A percentile compares a stretch with the other conserved stretches of the same genome.
Evolutionary conservation across 495 filamentous ascomycete species (phyloP).

Genomic region (Extremus antarcticus): DNA sequence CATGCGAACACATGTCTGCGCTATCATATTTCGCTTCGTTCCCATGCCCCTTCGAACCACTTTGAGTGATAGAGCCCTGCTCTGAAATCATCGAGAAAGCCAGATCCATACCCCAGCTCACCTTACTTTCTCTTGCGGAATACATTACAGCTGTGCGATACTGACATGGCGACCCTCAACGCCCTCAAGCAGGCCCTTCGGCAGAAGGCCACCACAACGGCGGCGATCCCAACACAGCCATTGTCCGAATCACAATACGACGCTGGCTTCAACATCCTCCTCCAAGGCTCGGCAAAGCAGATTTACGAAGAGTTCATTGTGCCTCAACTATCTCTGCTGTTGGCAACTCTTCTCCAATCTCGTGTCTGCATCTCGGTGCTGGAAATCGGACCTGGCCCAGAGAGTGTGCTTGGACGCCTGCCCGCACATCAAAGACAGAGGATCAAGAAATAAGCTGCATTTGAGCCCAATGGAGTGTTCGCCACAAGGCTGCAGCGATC

Average conservation of each 20-base stretch:
- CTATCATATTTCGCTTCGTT: too few species aligned
- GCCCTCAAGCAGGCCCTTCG: neutral
- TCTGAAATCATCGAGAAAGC: too few species aligned
- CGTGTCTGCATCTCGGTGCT: conserved; percentile 41
- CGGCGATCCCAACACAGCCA: conserved; percentile 29
- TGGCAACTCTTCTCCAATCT: conserved; percentile 39
- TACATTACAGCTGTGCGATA: conserved; percentile 1
- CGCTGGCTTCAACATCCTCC: conserved; percentile 42
- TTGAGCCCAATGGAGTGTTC: conserved; percentile 47
- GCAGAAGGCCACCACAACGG: conserved; percentile 27
- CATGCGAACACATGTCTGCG: too few species aligned
- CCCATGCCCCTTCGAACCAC: too few species aligned
- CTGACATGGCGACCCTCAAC: neutral
- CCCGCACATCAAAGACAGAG: conserved; percentile 36
- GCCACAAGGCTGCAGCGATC: conserved; percentile 39
- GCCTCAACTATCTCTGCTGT: conserved; percentile 42
- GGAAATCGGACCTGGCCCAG: conserved; percentile 51
- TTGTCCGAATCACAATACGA: conserved; percentile 45
- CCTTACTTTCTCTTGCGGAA: too few species aligned
- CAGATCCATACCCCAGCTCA: too few species aligned
- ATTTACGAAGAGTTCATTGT: conserved; percentile 49
- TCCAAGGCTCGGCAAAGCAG: conserved; percentile 32
- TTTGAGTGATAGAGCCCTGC: too few species aligned
- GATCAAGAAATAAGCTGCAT: conserved; percentile 43
- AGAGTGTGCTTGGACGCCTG: conserved; percentile 44